Evolutionary conservation across 2,329 filamentous ascomycete species (phyloP).

Genomic region (Xylariaceae sp.): DNA sequence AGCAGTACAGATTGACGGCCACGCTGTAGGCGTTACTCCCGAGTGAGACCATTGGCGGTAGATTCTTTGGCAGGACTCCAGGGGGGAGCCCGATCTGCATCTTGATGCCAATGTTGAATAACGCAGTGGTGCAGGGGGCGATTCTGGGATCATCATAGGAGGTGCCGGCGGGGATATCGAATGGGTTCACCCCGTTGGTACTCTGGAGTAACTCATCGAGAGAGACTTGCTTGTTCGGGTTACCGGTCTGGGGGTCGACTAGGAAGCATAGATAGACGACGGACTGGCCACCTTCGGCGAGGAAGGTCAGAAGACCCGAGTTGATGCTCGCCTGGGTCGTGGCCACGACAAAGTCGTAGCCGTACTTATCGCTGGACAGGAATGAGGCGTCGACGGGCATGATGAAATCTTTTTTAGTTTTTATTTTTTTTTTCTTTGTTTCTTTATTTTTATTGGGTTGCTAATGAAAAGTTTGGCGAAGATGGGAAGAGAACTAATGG

Average conservation of each 20-base stretch:
- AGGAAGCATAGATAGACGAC: neutral
- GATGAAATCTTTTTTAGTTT: neutral
- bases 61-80: neutral
- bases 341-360: conserved; percentile 1
- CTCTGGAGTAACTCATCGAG: neutral
- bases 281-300: neutral
- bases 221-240: neutral
- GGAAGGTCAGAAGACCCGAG: neutral
- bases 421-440: neutral
- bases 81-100: neutral
- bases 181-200: neutral
- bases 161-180: neutral
- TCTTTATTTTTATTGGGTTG: too few relatives aligned
- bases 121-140: neutral
- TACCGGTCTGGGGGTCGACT: neutral
- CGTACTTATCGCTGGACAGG: neutral
- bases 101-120: conserved; percentile 1
- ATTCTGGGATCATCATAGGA: neutral
- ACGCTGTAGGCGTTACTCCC: neutral
- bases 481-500: too few relatives aligned
- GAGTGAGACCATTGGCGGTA: neutral
- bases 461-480: too few relatives aligned
- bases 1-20: neutral
- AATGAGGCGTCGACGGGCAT: neutral
- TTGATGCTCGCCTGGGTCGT: conserved; percentile 1